Percentiles rank a stretch among this genome's conserved stretches.
Conservation (phyloP, 78 protist genomes). For the Neovahlkampfia damariscottae region DNA sequence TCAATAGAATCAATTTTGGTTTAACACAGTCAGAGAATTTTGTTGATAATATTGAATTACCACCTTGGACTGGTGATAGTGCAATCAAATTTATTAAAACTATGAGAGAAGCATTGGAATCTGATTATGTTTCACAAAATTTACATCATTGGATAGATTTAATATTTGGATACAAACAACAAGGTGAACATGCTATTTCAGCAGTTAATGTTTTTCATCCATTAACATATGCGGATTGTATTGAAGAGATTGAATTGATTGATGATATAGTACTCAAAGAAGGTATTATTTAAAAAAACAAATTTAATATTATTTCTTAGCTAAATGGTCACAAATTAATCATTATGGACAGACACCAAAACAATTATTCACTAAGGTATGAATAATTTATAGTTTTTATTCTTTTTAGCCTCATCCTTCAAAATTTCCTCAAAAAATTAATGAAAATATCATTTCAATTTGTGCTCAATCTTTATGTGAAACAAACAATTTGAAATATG, state of each 20-base stretch:
- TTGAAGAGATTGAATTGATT: not conserved
- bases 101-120: constrained; percentile 72
- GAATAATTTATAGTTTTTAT: not conserved
- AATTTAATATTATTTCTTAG: constrained; percentile 1
- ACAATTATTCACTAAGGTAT: constrained; percentile 8
- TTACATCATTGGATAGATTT: constrained; percentile 91
- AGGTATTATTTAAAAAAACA: too few species aligned
- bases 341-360: constrained; percentile 15
- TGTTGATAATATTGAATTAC: constrained; percentile 59
- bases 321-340: not conserved
- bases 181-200: constrained; percentile 60
- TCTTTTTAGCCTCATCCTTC: not conserved
- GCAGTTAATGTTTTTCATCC: constrained; percentile 77
- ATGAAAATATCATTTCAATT: too few species aligned
- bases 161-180: constrained; percentile 86
- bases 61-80: constrained; percentile 78
- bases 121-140: constrained; percentile 60
- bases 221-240: constrained; percentile 41
- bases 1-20: constrained; percentile 64
- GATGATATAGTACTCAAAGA: not conserved
- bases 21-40: constrained; percentile 45
- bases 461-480: too few species aligned
- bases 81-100: constrained; percentile 60
- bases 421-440: not conserved
- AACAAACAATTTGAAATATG: too few species aligned